Base-by-base conservation (phyloP, 75 land plant species). In the Pseudotsuga menziesii region DNA sequence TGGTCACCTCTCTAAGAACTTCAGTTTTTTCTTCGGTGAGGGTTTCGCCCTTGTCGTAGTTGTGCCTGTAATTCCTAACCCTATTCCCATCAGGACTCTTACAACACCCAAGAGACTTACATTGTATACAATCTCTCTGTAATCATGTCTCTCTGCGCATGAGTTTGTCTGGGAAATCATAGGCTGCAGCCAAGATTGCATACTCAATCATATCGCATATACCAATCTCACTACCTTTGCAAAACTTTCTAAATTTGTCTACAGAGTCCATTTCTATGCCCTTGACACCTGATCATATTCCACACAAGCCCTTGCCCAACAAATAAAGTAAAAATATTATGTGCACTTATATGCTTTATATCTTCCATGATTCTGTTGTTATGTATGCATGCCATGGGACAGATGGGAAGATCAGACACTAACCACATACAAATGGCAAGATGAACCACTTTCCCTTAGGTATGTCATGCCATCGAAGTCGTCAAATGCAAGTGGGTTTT, bases 91-190 rank as follows among this genome's bases (percentile, higher is more conserved):
- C 69, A 59, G 73, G 25, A 70, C 91, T 87, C 1, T 86, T 84
- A 11, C 56, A 76, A 64, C 91, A 90, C 69, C 83, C 77, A 0
- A 77, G 56, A 44, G 56, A n/a, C 62, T 58, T 29, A 19, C 73
- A 74, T 0, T n/a, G 94, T 80, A 76, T 88, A 95, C 54, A 96
- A 80, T 83, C 67, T 76, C 87, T 96, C 94, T 0, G 91, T 96
- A 58, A 91, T 85, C 63, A 82, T 84, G 82, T 87, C 92, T 67
- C 98, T 80, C 58, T 89, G 56, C 48, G n/a, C 56, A 77, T 83
- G 61, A 96, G 84, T 78, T 93, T 94, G 32, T 82, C 57, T 0
- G 98, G 96, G 44, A 72, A 90, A 84, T 91, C 90, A 11, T 78
- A 57, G 26, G 88, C 93, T 2, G 94, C 98, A 12, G 93, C 82